Percentiles rank a stretch among this genome's conserved stretches.
These are phyloP conservation scores for Heterobasidion parviporum DNA, from an alignment of 1,284 basidiomycete species.

Conservation along the genomic window DNA sequence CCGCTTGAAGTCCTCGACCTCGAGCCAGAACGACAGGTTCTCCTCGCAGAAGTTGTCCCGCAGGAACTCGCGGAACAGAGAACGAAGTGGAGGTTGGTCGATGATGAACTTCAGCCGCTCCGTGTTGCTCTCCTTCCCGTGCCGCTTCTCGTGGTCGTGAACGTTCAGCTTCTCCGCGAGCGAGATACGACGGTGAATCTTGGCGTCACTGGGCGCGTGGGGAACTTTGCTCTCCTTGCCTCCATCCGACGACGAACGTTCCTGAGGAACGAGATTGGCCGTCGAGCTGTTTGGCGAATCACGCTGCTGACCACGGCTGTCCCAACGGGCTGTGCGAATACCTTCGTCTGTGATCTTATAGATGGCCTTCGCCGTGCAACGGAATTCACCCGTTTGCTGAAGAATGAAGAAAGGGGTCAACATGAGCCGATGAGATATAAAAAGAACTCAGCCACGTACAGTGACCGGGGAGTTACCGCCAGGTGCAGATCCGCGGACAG, in stretches of 20 bases:
- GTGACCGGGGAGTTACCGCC: constrained; percentile 65
- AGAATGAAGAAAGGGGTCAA: constrained; percentile 7
- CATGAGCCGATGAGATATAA: constrained; percentile 3
- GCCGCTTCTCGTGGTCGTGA: constrained; percentile 45
- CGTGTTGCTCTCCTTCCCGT: constrained; percentile 80
- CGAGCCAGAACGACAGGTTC: constrained; percentile 95
- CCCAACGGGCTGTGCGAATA: constrained; percentile 78
- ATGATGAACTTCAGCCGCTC: constrained; percentile 89
- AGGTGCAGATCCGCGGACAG: constrained; percentile 74
- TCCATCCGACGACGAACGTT: constrained; percentile 34
- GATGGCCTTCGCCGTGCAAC: constrained; percentile 89
- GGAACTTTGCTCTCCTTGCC: constrained; percentile 26
- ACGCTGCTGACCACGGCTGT: constrained; percentile 29
- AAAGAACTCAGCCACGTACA: constrained; percentile 33
- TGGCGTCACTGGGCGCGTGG: constrained; percentile 37
- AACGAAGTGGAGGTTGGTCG: constrained; percentile 85
- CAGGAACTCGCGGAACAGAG: constrained; percentile 91
- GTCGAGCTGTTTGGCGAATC: constrained; percentile 61
- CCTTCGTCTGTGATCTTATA: constrained; percentile 94
- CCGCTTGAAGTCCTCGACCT: constrained; percentile 94
- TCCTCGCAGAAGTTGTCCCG: constrained; percentile 96
- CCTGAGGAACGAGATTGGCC: constrained; percentile 40
- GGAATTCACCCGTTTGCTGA: constrained; percentile 88
- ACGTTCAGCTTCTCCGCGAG: constrained; percentile 68
- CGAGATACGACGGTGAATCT: constrained; percentile 71